A percentile compares a stretch with the other conserved stretches of the same genome.
phyloP scores from a whole-genome alignment of 352 stramenopile species.

The Phytophthora ramorum region DNA sequence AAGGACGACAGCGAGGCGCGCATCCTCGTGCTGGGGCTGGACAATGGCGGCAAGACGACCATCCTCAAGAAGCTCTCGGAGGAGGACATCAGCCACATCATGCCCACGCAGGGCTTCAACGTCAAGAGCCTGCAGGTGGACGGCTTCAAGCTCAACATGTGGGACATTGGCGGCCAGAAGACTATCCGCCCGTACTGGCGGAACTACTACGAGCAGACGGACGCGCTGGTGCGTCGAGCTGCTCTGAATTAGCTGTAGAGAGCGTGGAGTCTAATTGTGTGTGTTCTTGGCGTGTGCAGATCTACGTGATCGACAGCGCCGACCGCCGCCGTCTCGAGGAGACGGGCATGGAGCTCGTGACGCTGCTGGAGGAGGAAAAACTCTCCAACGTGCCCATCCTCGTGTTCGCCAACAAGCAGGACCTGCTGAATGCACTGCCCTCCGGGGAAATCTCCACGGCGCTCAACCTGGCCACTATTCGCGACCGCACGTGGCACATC shows the following conservation, averaged over 20 bases:
- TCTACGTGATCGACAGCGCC: constrained; percentile 96
- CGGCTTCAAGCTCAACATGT: constrained; percentile 98
- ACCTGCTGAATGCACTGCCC: constrained; percentile 93
- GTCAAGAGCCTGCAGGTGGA: constrained; percentile 96
- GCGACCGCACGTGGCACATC: constrained; percentile 92
- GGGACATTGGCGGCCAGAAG: constrained; percentile 99
- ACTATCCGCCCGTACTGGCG: constrained; percentile 99
- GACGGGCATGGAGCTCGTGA: constrained; percentile 92
- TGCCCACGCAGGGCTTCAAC: constrained; percentile 96
- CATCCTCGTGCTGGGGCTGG: constrained; percentile 95
- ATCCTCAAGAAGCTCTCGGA: constrained; percentile 97
- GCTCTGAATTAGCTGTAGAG: not conserved
- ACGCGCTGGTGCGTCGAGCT: constrained; percentile 75
- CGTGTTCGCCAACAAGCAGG: constrained; percentile 97
- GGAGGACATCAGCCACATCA: constrained; percentile 95
- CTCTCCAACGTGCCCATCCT: constrained; percentile 93
- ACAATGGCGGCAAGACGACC: constrained; percentile 97
- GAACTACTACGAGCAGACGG: constrained; percentile 99
- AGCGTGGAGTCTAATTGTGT: constrained; percentile 7
- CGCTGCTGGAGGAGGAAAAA: constrained; percentile 95
- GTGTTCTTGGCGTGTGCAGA: constrained; percentile 38
- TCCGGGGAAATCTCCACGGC: constrained; percentile 91
- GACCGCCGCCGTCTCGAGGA: constrained; percentile 93
- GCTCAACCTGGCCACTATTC: constrained; percentile 89
- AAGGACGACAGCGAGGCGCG: constrained; percentile 94